A percentile compares a stretch with the other conserved stretches of the same genome.
phyloP scores from a whole-genome alignment of 2,329 filamentous ascomycete genomes.

The Neocucurbitaria cava region DNA sequence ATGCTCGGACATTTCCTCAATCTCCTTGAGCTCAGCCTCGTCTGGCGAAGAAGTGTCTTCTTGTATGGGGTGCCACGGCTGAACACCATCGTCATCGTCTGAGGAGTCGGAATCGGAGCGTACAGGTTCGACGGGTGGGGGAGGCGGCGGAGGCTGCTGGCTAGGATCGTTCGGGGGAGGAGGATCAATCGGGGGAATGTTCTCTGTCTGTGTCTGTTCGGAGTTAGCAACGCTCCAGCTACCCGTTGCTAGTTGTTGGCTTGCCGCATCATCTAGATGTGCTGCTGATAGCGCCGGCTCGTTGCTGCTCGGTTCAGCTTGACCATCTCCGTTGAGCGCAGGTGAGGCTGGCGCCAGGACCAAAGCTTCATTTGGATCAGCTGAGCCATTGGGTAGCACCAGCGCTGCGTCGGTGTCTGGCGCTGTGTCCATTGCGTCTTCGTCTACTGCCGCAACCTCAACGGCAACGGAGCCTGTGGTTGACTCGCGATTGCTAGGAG shows the following conservation, averaged over 20 bases:
- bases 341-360: constrained; percentile 23
- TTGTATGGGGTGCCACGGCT: constrained; percentile 60
- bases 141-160: constrained; percentile 40
- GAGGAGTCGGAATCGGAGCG: constrained; percentile 43
- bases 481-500: constrained; percentile 13
- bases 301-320: constrained; percentile 11
- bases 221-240: constrained; percentile 12
- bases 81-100: constrained; percentile 46
- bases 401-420: constrained; percentile 38
- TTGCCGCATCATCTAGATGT: constrained; percentile 21
- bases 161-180: constrained; percentile 30
- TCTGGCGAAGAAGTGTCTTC: constrained; percentile 65
- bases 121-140: constrained; percentile 38
- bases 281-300: constrained; percentile 12
- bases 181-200: constrained; percentile 23
- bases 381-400: constrained; percentile 31
- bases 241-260: neutral
- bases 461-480: constrained; percentile 30
- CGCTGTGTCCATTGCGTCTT: constrained; percentile 51
- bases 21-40: constrained; percentile 65
- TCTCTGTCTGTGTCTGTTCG: constrained; percentile 19
- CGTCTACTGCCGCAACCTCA: constrained; percentile 39
- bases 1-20: constrained; percentile 58
- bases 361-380: constrained; percentile 17
- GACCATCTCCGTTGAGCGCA: constrained; percentile 13